These are phyloP conservation scores for Lachnellula hyalina DNA, from an alignment of 2,329 filamentous ascomycete genomes.

Conservation along the genomic window DNA sequence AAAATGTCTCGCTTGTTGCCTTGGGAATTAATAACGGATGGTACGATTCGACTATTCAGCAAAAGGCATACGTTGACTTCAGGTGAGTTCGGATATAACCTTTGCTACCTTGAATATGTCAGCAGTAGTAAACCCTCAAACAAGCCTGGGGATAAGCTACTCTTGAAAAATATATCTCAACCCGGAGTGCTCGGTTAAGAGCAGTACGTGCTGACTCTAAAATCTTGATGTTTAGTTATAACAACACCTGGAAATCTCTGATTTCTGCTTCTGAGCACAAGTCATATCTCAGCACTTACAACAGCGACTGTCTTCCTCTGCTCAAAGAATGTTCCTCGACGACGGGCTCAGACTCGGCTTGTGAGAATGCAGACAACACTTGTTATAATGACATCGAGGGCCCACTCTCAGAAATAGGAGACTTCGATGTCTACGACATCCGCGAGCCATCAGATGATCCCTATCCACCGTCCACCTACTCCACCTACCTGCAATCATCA, in stretches of 20 bases:
- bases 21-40: constrained; percentile 31
- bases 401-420: constrained; percentile 4
- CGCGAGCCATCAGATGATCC: constrained; percentile 31
- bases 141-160: too few relatives aligned
- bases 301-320: background rate
- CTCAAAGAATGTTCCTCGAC: constrained; percentile 60
- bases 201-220: too few relatives aligned
- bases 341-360: constrained; percentile 49
- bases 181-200: too few relatives aligned
- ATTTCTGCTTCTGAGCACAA: constrained; percentile 28
- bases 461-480: constrained; percentile 37
- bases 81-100: too few relatives aligned
- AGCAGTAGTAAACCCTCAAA: too few relatives aligned
- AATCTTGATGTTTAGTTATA: background rate
- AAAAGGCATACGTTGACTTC: constrained; percentile 16
- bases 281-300: background rate
- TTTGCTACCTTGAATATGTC: too few relatives aligned
- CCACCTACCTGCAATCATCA: constrained; percentile 35
- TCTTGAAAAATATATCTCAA: too few relatives aligned
- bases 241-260: constrained; percentile 33
- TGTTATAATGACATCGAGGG: background rate
- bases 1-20: constrained; percentile 27
- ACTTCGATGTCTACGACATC: constrained; percentile 45
- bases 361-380: constrained; percentile 1
- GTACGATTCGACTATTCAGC: constrained; percentile 51